Percentiles rank a stretch among this genome's conserved stretches.
phyloP scores from a whole-genome alignment of 768 basidiomycete genomes.

The Lentinula raphanica region DNA sequence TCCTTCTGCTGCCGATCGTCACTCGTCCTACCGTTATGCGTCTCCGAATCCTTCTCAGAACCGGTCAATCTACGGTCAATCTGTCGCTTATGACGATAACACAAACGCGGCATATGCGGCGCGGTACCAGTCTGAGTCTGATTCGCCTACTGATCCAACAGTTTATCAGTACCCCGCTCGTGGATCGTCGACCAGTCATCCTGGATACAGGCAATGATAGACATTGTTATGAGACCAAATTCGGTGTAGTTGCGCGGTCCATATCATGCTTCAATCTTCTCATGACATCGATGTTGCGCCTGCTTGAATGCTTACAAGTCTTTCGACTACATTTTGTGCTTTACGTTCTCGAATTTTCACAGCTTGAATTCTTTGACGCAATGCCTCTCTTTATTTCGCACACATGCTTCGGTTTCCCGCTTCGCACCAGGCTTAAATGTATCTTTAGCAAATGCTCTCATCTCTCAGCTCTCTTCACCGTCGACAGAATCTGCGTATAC shows the following conservation, averaged over 20 bases:
- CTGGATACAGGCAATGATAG: constrained; percentile 3
- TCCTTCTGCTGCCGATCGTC: not conserved
- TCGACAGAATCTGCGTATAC: constrained; percentile 6
- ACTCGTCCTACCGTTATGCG: constrained; percentile 1
- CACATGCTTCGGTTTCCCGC: not conserved
- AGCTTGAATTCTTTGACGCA: not conserved
- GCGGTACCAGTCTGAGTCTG: not conserved
- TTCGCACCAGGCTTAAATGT: not conserved
- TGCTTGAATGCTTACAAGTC: not conserved
- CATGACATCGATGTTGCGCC: not conserved
- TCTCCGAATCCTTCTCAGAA: not conserved
- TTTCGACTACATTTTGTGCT: not conserved
- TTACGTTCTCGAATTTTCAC: not conserved
- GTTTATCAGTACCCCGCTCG: not conserved
- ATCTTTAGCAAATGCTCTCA: not conserved
- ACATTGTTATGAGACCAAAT: not conserved
- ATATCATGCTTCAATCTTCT: not conserved
- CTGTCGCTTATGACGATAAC: not conserved
- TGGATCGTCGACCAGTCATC: not conserved
- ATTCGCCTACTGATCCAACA: constrained; percentile 1
- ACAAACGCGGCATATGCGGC: not conserved
- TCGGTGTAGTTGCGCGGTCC: not conserved
- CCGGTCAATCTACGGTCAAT: not conserved
- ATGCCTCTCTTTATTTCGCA: not conserved
- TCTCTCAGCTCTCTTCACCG: not conserved